Percentiles rank a stretch among this genome's conserved stretches.
Conservation (phyloP, 768 basidiomycete genomes). For the Inosperma sp. region DNA sequence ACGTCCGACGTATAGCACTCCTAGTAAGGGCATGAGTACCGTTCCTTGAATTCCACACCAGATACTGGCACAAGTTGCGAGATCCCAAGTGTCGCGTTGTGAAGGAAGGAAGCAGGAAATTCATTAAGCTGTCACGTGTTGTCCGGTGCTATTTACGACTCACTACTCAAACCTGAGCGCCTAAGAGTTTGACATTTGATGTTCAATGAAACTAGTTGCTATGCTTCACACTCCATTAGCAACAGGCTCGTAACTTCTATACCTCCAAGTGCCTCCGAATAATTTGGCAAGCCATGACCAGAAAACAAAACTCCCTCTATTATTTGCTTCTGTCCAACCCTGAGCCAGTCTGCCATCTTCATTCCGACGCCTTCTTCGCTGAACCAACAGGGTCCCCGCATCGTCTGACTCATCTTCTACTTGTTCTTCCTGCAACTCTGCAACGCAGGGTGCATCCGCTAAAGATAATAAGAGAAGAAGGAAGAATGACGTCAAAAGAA, state of each 20-base stretch:
- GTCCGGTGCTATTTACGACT: background rate
- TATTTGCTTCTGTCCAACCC: background rate
- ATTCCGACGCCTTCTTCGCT: no score
- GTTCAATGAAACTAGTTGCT: no score
- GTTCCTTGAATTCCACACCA: background rate
- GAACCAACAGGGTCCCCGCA: no score
- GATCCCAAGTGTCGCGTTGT: background rate
- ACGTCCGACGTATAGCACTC: background rate
- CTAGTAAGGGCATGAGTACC: background rate
- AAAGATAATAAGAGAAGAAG: no score
- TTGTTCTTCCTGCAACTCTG: constrained; percentile 42
- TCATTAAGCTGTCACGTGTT: background rate
- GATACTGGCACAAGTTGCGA: background rate
- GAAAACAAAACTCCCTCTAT: no score
- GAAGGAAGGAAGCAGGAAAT: background rate
- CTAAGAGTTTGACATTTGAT: no score
- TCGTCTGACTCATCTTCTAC: constrained; percentile 60
- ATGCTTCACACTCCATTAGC: no score
- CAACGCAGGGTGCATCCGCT: no score
- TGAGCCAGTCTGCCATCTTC: background rate
- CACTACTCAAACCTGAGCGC: background rate
- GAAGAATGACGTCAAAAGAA: background rate
- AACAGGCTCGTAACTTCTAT: no score
- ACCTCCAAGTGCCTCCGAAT: no score
- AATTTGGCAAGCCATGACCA: no score